Conservation (phyloP, 2,329 filamentous ascomycete genomes). For the Diplocarpon mali region DNA sequence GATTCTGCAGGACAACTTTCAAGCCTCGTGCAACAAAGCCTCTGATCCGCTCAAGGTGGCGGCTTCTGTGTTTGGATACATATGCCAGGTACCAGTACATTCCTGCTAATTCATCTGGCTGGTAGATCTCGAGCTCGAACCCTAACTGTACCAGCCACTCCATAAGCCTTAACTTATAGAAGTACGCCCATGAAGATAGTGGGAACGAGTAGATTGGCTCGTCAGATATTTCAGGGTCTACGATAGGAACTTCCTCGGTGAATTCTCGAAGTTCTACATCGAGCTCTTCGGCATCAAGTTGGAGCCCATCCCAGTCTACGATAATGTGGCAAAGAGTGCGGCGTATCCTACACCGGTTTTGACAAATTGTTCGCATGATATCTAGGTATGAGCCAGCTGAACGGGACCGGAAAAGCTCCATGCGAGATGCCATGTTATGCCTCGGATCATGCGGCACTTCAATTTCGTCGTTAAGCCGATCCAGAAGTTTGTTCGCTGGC, state of each 20-base stretch:
- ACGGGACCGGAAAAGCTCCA: constrained; percentile 56
- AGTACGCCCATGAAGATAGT: constrained; percentile 78
- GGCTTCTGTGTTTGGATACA: constrained; percentile 50
- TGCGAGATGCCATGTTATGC: constrained; percentile 59
- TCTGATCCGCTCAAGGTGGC: constrained; percentile 62
- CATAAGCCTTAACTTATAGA: constrained; percentile 83
- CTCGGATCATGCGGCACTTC: constrained; percentile 65
- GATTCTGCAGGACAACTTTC: constrained; percentile 8
- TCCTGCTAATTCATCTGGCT: constrained; percentile 67
- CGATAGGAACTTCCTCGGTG: constrained; percentile 48
- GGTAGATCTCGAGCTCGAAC: constrained; percentile 87
- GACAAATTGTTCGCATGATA: constrained; percentile 71
- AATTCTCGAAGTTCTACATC: constrained; percentile 55
- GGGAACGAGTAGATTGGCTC: constrained; percentile 56
- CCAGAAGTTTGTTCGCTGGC: constrained; percentile 58
- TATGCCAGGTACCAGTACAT: constrained; percentile 90
- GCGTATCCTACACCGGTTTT: constrained; percentile 84
- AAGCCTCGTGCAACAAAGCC: constrained; percentile 40
- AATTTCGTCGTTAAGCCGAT: constrained; percentile 63
- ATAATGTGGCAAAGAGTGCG: constrained; percentile 80
- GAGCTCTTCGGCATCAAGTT: constrained; percentile 69
- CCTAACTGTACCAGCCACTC: constrained; percentile 82
- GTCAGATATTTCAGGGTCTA: constrained; percentile 35
- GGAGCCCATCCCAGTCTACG: constrained; percentile 72
- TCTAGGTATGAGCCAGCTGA: constrained; percentile 68